These are phyloP conservation scores for Yamadazyma siamensis DNA, from an alignment of 1,139 yeast genomes.

Conservation along the genomic window DNA sequence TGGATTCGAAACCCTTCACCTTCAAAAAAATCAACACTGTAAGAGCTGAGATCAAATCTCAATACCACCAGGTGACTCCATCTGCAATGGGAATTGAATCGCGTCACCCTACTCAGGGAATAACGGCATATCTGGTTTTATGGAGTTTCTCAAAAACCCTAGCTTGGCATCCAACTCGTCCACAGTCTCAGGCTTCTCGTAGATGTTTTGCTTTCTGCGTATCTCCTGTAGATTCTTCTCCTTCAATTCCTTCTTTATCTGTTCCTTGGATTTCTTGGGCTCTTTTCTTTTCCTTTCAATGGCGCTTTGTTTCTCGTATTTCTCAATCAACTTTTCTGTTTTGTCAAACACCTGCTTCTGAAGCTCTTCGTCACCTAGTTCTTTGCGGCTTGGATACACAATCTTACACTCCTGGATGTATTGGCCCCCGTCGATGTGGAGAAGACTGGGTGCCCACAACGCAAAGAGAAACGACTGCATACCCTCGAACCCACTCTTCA, in stretches of 20 bases:
- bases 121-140: slow-evolving; percentile 22
- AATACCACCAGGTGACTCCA: too few species aligned
- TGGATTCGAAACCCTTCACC: too few species aligned
- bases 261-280: slow-evolving; percentile 17
- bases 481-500: slow-evolving; percentile 74
- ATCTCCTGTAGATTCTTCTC: slow-evolving; percentile 15
- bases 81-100: too few species aligned
- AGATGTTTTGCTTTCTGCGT: slow-evolving; percentile 23
- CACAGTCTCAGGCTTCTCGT: slow-evolving; percentile 28
- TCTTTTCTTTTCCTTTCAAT: slow-evolving; percentile 46
- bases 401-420: slow-evolving; percentile 71
- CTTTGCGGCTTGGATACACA: slow-evolving; percentile 58
- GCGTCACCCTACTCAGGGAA: too few species aligned
- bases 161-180: slow-evolving; percentile 37
- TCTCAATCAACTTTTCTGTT: slow-evolving; percentile 55
- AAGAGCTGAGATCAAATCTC: too few species aligned
- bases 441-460: slow-evolving; percentile 66
- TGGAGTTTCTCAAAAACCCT: slow-evolving; percentile 20
- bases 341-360: slow-evolving; percentile 61
- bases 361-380: slow-evolving; percentile 57
- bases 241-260: slow-evolving; percentile 16
- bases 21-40: too few species aligned
- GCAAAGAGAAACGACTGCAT: slow-evolving; percentile 76
- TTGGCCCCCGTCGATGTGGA: slow-evolving; percentile 58
- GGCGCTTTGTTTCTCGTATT: slow-evolving; percentile 70